These are phyloP conservation scores for Penicillium longicatenatum DNA, from an alignment of 495 filamentous ascomycete species.

Conservation along the genomic window DNA sequence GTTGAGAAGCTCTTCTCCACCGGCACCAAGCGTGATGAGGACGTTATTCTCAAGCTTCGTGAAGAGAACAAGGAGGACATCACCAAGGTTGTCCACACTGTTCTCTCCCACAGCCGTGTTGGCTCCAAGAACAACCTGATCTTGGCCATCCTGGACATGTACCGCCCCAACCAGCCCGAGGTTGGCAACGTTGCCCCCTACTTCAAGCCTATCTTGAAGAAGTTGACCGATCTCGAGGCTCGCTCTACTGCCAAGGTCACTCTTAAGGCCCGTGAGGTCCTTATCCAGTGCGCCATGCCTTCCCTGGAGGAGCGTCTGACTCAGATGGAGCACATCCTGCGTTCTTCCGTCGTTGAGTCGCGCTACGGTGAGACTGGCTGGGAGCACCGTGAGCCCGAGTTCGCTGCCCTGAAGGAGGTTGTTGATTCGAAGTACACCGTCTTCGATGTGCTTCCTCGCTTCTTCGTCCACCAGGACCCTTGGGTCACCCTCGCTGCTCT, in stretches of 20 bases:
- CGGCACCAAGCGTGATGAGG: constrained; percentile 84
- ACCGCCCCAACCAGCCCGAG: constrained; percentile 90
- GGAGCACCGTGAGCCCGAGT: constrained; percentile 90
- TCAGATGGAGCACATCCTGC: constrained; percentile 98
- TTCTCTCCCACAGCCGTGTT: constrained; percentile 90
- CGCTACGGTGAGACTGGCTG: constrained; percentile 96
- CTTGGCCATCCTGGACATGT: constrained; percentile 88
- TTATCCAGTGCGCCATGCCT: constrained; percentile 95
- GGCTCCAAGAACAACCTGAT: constrained; percentile 93
- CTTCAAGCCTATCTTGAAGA: constrained; percentile 80
- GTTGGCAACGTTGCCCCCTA: constrained; percentile 85
- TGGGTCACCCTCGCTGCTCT: constrained; percentile 94
- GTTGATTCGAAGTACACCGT: constrained; percentile 98
- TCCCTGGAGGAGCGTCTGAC: constrained; percentile 91
- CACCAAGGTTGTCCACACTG: constrained; percentile 75
- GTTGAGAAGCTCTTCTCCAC: constrained; percentile 87
- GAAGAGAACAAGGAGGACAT: constrained; percentile 96
- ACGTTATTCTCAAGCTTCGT: constrained; percentile 89
- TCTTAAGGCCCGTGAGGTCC: constrained; percentile 91
- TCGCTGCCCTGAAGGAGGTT: constrained; percentile 90
- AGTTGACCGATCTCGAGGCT: constrained; percentile 88
- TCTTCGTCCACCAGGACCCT: constrained; percentile 90
- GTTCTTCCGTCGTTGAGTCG: constrained; percentile 94
- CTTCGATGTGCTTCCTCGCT: constrained; percentile 90
- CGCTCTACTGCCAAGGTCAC: constrained; percentile 92